Evolutionary conservation across 1,284 basidiomycete genomes (phyloP).

Genomic region (Tilletia indica): DNA sequence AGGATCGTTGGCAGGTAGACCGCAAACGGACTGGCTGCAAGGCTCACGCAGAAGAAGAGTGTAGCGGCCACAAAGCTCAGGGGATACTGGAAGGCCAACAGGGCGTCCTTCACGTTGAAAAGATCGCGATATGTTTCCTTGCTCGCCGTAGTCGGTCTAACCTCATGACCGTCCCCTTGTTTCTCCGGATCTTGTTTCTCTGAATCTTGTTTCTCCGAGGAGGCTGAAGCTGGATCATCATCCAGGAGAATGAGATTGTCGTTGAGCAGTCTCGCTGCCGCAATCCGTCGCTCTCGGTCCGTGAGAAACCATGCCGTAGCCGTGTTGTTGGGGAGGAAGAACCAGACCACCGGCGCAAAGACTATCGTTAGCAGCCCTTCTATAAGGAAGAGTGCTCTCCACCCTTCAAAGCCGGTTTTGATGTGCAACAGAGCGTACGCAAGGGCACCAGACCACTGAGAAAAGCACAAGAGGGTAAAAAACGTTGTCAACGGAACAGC

Average conservation of each 20-base stretch:
- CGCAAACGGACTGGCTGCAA: constrained; percentile 44
- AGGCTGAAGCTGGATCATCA: not conserved
- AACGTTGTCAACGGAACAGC: too few relatives aligned
- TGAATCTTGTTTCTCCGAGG: too few relatives aligned
- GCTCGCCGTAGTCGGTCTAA: not conserved
- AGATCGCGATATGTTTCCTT: not conserved
- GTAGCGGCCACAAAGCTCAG: constrained; percentile 38
- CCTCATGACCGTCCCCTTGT: not conserved
- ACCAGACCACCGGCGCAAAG: constrained; percentile 36
- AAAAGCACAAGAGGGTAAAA: not conserved
- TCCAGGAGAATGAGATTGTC: not conserved
- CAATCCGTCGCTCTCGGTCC: constrained; percentile 38
- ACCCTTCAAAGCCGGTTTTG: constrained; percentile 31
- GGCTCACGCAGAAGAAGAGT: constrained; percentile 49
- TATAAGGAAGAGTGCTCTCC: constrained; percentile 46
- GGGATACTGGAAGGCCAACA: constrained; percentile 36
- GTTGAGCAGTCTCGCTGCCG: constrained; percentile 38
- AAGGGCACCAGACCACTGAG: constrained; percentile 29
- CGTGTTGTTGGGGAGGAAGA: constrained; percentile 43
- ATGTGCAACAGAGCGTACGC: constrained; percentile 47
- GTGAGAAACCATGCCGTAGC: constrained; percentile 41
- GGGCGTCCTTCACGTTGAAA: constrained; percentile 23
- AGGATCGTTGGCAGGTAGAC: constrained; percentile 52
- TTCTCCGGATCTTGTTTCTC: not conserved
- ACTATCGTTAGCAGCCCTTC: constrained; percentile 48